These are phyloP conservation scores for Diaporthe sp. DNA, from an alignment of 2,329 filamentous ascomycete genomes.

Conservation along the genomic window DNA sequence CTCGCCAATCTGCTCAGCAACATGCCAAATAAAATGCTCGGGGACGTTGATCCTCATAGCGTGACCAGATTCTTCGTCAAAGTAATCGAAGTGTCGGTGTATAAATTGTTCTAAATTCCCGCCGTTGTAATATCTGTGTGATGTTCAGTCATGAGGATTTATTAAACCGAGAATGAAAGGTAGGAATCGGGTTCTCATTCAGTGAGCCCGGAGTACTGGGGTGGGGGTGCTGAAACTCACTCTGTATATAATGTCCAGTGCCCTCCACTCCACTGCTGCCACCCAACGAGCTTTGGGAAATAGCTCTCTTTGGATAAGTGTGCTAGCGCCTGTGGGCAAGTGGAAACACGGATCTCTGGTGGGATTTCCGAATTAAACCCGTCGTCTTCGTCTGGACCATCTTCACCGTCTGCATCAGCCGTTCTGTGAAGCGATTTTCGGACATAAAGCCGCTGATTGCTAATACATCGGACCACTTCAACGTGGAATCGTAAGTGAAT, in stretches of 20 bases:
- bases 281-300: neutral
- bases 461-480: neutral
- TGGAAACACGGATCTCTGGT: conserved; percentile 20
- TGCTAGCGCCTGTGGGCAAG: neutral
- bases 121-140: neutral
- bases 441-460: neutral
- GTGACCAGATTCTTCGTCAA: neutral
- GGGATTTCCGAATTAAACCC: neutral
- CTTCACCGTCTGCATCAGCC: neutral
- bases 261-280: neutral
- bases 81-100: neutral
- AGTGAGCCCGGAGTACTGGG: neutral
- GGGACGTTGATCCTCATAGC: neutral
- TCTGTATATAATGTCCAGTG: neutral
- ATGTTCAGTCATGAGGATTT: neutral
- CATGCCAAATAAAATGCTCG: conserved; percentile 16
- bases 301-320: neutral
- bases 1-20: conserved; percentile 8
- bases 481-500: neutral
- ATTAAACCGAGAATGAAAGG: neutral
- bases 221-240: neutral
- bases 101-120: neutral
- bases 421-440: neutral
- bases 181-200: neutral
- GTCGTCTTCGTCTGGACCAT: neutral